Evolutionary conservation across 176 grass and related monocot genomes (phyloP), one percentile per base, ranked within the genome.

Genomic region (Eragrostis curvula): DNA sequence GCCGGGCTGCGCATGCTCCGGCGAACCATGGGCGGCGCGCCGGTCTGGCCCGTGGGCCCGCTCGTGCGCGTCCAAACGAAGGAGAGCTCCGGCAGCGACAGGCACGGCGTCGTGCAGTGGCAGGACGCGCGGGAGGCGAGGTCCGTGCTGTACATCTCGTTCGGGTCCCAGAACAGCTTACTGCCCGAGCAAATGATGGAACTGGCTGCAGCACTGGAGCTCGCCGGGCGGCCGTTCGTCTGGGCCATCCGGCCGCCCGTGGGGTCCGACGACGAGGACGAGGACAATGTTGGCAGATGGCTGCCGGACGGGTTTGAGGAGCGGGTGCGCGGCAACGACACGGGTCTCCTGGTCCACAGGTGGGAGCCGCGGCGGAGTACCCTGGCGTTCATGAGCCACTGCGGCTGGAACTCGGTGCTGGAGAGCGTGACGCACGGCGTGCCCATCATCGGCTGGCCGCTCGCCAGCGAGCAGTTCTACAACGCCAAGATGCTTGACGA

Each of bases 371-470:
- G 81, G 75, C 7, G n/a, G n/a, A n/a, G n/a, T n/a, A n/a, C n/a
- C n/a, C n/a, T n/a, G n/a, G 87, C 70, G 28, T 89, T 89, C 76
- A 27, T 89, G 2, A 85, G 81, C 76, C 87, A 89, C 69, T 81
- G 87, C n/a, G 69, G 84, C 6, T 86, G 84, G 75, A 86, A 86
- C 75, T 86, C 76, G 9, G 59, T 65, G 56, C 68, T 86, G 41
- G 81, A 89, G 81, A 81, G 87, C 75, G 5, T 88, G 27, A 29
- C 42, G 42, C 49, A 66, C 32, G 81, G 82, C n/a, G 69, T 85
- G 77, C 77, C 77, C 14, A 11, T 89, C 44, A 1, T 89, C 43
- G 82, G 75, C 1, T 85, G 82, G 87, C 87, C 87, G 28, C 32
- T 89, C 29, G 7, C 8, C 5, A 36, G 82, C 11, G 82, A 85